These are phyloP conservation scores for Salvia rosmarinus DNA, from an alignment of 257 asterid genomes.

Conservation along the genomic window DNA sequence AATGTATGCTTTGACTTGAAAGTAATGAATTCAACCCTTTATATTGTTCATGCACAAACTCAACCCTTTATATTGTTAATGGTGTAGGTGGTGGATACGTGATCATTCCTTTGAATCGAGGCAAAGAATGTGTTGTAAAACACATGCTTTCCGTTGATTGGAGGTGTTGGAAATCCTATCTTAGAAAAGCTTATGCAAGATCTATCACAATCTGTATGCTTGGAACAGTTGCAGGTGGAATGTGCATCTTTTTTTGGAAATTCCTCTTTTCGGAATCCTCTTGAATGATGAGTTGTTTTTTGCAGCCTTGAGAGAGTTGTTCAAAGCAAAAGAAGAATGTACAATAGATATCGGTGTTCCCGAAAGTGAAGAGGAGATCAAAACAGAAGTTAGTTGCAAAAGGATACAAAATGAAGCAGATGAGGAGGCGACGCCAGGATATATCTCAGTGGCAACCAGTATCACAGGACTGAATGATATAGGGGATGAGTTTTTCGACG, in stretches of 20 bases:
- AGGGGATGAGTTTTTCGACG: conserved; percentile 79
- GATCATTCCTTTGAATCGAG: conserved; percentile 69
- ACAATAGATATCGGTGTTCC: conserved; percentile 49
- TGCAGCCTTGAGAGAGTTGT: conserved; percentile 81
- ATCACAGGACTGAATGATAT: conserved; percentile 64
- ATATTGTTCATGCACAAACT: background rate
- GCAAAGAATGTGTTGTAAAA: conserved; percentile 67
- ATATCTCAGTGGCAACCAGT: conserved; percentile 49
- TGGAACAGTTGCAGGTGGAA: conserved; percentile 78
- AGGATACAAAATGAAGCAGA: conserved; percentile 38
- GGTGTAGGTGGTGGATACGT: conserved; percentile 87
- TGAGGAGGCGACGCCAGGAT: conserved; percentile 36
- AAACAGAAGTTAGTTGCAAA: conserved; percentile 42
- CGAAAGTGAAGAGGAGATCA: conserved; percentile 49
- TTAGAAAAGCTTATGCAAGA: conserved; percentile 63
- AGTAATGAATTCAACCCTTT: conserved; percentile 1
- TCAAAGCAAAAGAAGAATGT: conserved; percentile 59
- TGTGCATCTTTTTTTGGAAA: conserved; percentile 1
- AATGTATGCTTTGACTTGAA: conserved; percentile 59
- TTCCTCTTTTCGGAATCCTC: background rate
- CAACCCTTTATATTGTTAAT: conserved; percentile 21
- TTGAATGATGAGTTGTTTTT: conserved; percentile 20
- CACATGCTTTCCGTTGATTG: conserved; percentile 93
- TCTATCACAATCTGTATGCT: conserved; percentile 77
- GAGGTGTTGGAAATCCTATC: conserved; percentile 78